phyloP scores from a whole-genome alignment of 2,329 filamentous ascomycete genomes.

The Orbilia ellipsospora region DNA sequence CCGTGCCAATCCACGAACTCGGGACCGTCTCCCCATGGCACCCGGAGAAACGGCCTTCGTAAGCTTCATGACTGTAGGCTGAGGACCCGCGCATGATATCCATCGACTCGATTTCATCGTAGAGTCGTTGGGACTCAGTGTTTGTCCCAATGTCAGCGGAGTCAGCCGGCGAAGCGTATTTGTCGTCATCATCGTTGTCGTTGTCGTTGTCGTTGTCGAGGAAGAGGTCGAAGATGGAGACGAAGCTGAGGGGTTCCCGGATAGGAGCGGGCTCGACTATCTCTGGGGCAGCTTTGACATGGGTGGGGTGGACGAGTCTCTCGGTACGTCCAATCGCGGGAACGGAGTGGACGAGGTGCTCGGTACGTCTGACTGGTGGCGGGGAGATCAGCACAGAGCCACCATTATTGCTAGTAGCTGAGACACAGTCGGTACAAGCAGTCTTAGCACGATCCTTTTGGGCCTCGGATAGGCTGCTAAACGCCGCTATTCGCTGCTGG shows the following conservation, averaged over 20 bases:
- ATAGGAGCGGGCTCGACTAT: neutral
- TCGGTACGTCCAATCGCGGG: constrained; percentile 2
- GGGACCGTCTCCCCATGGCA: constrained; percentile 6
- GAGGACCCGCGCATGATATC: constrained; percentile 23
- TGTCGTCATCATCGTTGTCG: neutral
- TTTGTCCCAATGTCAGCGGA: neutral
- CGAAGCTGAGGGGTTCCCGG: neutral
- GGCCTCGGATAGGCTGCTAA: constrained; percentile 17
- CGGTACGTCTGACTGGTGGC: constrained; percentile 1
- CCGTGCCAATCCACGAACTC: constrained; percentile 25
- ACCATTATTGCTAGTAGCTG: neutral
- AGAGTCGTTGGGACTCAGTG: constrained; percentile 27
- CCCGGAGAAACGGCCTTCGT: constrained; percentile 2
- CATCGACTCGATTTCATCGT: constrained; percentile 42
- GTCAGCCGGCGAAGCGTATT: constrained; percentile 3
- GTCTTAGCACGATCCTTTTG: constrained; percentile 12
- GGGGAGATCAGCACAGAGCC: neutral
- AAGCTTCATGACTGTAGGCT: constrained; percentile 4
- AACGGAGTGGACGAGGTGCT: constrained; percentile 1
- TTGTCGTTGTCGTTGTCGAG: neutral
- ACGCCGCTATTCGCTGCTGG: constrained; percentile 33
- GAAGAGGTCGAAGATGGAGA: neutral
- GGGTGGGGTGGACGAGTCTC: neutral
- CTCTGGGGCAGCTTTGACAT: neutral
- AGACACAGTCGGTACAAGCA: constrained; percentile 3